A percentile compares a stretch with the other conserved stretches of the same genome.
phyloP scores from a whole-genome alignment of 352 stramenopile species.

The Globisporangium paroecandrum region DNA sequence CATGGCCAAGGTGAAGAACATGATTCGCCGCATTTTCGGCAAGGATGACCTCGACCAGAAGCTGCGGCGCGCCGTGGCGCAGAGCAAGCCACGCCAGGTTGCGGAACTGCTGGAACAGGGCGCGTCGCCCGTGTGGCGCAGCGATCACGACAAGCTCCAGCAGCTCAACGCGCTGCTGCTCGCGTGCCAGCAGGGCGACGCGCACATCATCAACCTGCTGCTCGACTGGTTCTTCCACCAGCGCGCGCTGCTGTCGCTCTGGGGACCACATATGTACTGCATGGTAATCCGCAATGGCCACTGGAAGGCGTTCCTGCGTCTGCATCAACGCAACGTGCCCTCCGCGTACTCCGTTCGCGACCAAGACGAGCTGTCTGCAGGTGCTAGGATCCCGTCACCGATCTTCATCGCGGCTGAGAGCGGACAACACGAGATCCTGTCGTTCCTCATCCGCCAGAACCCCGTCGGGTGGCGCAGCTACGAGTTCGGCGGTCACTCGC shows the following conservation, averaged over 20 bases:
- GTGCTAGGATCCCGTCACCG: constrained; percentile 46
- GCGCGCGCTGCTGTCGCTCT: constrained; percentile 38
- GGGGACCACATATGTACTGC: constrained; percentile 65
- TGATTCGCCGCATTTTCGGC: constrained; percentile 52
- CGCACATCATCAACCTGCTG: constrained; percentile 49
- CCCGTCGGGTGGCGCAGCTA: constrained; percentile 33
- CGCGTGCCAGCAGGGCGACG: constrained; percentile 49
- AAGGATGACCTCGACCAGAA: constrained; percentile 36
- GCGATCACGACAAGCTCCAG: constrained; percentile 19
- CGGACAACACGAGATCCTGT: constrained; percentile 49
- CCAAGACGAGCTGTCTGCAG: background rate
- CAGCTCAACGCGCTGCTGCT: constrained; percentile 62
- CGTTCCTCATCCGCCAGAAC: constrained; percentile 38
- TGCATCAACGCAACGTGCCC: constrained; percentile 42
- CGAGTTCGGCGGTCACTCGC: constrained; percentile 55
- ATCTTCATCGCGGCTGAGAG: constrained; percentile 60
- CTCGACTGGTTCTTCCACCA: constrained; percentile 58
- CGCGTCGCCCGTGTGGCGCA: constrained; percentile 56
- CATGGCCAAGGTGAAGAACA: constrained; percentile 40
- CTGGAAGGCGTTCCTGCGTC: constrained; percentile 56
- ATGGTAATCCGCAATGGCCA: constrained; percentile 56
- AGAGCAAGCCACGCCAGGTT: constrained; percentile 44
- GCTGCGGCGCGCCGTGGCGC: constrained; percentile 52
- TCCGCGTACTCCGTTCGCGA: constrained; percentile 15
- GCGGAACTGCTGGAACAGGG: constrained; percentile 51